Evolutionary conservation across 2,329 filamentous ascomycete species (phyloP), one percentile per base, ranked within the genome.

Genomic region (Cytospora schulzeri): DNA sequence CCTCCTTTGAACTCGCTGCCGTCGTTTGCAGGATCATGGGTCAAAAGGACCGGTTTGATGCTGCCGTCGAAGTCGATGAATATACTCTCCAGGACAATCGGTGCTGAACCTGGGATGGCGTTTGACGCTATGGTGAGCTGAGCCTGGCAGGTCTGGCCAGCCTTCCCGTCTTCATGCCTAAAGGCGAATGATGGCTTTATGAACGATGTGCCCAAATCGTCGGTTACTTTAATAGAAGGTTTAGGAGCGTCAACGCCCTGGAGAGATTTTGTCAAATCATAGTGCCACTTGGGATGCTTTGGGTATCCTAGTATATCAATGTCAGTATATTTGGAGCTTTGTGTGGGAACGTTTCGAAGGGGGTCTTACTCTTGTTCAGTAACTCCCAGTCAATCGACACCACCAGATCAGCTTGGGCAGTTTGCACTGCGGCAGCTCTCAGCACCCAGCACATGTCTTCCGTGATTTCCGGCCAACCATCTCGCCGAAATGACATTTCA

Each of bases 341-440:
- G 3, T 4, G 14, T 4, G 9, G 11, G 3, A 24, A 48, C 12
- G n/a, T 5, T 24, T 15, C 33, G n/a, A 11, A 24, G 45, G n/a
- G n/a, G 3, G n/a, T 78, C 84, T 73, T 76, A 88, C 86, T 79
- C 53, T 75, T 81, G 64, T 85, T 80, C 73, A 89, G 78, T 53
- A 90, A 76, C 71, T 90, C 88, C 85, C 88, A 89, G 70, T 89
- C 86, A 58, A 88, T 83, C 31, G 85, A 80, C 41, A 90, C 75
- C 11, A 89, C 79, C 33, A 88, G 76, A 60, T 85, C 82, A 11
- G 80, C 81, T 60, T 85, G 81, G 9, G 81, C 81, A 55, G 78
- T 76, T 66, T 82, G 76, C 3, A 76, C 77, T 5, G 87, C 87
- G 14, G 85, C 87, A 65, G 80, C 78, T 67, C 87, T 80, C 64